phyloP scores from a whole-genome alignment of 192 early-diverging fungal species.

The Phycomyces blakesleeanus region DNA sequence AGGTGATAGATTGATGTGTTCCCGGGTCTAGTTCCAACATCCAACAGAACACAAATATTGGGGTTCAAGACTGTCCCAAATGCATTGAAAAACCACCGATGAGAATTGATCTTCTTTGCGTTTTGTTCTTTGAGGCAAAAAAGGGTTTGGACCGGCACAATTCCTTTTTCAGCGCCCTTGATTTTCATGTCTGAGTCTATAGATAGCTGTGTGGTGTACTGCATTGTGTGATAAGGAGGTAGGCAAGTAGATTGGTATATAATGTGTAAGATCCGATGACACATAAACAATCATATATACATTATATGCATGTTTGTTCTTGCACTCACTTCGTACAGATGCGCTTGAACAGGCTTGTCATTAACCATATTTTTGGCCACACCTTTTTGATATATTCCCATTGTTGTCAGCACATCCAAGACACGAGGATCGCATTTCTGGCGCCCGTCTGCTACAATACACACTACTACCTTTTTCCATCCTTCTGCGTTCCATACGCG shows the following conservation, averaged over 20 bases:
- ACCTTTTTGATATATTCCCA: constrained; percentile 77
- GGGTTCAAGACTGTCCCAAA: constrained; percentile 78
- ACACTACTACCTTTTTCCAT: constrained; percentile 91
- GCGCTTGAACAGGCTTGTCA: constrained; percentile 68
- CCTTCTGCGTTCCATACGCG: constrained; percentile 75
- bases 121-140: constrained; percentile 95
- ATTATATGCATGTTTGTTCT: background rate
- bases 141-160: constrained; percentile 84
- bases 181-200: constrained; percentile 64
- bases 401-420: constrained; percentile 73
- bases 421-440: constrained; percentile 70
- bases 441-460: constrained; percentile 88
- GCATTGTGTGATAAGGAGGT: background rate
- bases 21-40: constrained; percentile 89
- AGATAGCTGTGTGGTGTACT: constrained; percentile 78
- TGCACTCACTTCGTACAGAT: constrained; percentile 68
- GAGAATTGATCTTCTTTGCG: constrained; percentile 92
- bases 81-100: constrained; percentile 97
- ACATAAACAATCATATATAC: background rate
- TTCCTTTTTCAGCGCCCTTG: constrained; percentile 60
- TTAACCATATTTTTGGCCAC: constrained; percentile 66
- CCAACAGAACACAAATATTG: constrained; percentile 86
- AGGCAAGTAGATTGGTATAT: too few relatives aligned
- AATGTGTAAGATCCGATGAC: background rate
- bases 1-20: constrained; percentile 84